phyloP scores from a whole-genome alignment of 2,329 filamentous ascomycete genomes.

The Scleromitrula shiraiana region DNA sequence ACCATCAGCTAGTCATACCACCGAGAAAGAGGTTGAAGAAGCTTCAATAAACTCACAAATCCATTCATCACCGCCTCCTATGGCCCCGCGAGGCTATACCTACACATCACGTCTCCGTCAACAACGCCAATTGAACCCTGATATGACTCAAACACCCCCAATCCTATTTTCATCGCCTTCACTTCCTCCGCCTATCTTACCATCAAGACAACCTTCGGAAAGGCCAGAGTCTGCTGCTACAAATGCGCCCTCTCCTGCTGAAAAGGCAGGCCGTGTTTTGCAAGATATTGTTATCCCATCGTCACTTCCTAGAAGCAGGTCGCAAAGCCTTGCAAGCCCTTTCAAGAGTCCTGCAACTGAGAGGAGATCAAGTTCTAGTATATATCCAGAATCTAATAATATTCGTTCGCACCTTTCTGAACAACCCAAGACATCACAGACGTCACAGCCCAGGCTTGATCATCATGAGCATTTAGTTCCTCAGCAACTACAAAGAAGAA shows the following conservation, averaged over 20 bases:
- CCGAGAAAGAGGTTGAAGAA: slow-evolving; percentile 10
- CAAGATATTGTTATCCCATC: slow-evolving; percentile 28
- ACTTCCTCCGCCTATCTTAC: slow-evolving; percentile 24
- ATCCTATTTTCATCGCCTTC: slow-evolving; percentile 30
- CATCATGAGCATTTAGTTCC: slow-evolving; percentile 15
- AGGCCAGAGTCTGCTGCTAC: slow-evolving; percentile 2
- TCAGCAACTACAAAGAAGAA: slow-evolving; percentile 11
- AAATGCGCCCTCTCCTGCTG: slow-evolving; percentile 23
- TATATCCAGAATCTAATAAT: slow-evolving; percentile 12
- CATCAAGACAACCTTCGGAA: slow-evolving; percentile 12
- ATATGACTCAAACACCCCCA: slow-evolving; percentile 24
- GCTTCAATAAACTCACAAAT: slow-evolving; percentile 21
- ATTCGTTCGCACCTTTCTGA: not conserved
- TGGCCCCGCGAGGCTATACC: slow-evolving; percentile 24
- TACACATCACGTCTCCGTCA: slow-evolving; percentile 26
- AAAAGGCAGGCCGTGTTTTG: slow-evolving; percentile 27
- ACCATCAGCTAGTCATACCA: not conserved
- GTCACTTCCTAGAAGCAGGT: slow-evolving; percentile 25
- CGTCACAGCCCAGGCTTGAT: slow-evolving; percentile 19
- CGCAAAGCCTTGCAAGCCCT: slow-evolving; percentile 29
- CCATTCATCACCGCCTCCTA: slow-evolving; percentile 26
- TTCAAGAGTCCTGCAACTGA: slow-evolving; percentile 28
- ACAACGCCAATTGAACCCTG: slow-evolving; percentile 19
- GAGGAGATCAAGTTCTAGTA: slow-evolving; percentile 19
- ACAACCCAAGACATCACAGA: slow-evolving; percentile 15